Percentiles rank a stretch among this genome's conserved stretches.
These are phyloP conservation scores for Aristolochia fimbriata DNA, from an alignment of 164 flowering plant species.

Conservation along the genomic window DNA sequence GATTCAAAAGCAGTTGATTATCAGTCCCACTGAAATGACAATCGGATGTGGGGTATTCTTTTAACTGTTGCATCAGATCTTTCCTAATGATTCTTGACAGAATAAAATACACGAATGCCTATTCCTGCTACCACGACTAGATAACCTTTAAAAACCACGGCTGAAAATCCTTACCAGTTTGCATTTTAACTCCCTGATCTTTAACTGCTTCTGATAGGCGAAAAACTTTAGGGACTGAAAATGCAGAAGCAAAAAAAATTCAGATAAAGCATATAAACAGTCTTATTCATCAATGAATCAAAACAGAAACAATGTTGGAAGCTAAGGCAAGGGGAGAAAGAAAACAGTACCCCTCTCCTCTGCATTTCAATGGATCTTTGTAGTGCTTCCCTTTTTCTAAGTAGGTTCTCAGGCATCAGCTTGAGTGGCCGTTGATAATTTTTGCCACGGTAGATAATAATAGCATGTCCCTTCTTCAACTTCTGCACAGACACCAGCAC, in stretches of 20 bases:
- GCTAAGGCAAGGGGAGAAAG: neutral
- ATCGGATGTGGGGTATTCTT: too few relatives aligned
- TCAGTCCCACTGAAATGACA: too few relatives aligned
- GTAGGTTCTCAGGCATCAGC: conserved; percentile 33
- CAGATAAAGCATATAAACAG: neutral
- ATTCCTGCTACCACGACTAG: too few relatives aligned
- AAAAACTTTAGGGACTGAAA: conserved; percentile 69
- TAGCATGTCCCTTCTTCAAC: conserved; percentile 73
- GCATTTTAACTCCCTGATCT: conserved; percentile 37
- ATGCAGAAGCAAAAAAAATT: neutral
- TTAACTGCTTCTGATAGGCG: conserved; percentile 46
- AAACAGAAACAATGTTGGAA: neutral
- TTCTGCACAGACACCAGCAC: conserved; percentile 58
- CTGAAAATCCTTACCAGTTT: conserved; percentile 39
- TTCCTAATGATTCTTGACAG: too few relatives aligned
- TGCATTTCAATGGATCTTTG: conserved; percentile 69
- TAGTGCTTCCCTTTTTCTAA: conserved; percentile 61
- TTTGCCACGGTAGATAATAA: conserved; percentile 82
- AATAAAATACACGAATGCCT: too few relatives aligned
- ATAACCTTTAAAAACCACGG: too few relatives aligned
- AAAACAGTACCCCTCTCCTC: conserved; percentile 69
- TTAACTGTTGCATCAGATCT: too few relatives aligned
- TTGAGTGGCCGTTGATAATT: conserved; percentile 66
- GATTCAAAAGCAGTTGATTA: too few relatives aligned
- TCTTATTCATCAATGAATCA: neutral